A percentile compares a stretch with the other conserved stretches of the same genome.
These are phyloP conservation scores for Rhodotorula taiwanensis DNA, from an alignment of 768 basidiomycete genomes.

Conservation along the genomic window DNA sequence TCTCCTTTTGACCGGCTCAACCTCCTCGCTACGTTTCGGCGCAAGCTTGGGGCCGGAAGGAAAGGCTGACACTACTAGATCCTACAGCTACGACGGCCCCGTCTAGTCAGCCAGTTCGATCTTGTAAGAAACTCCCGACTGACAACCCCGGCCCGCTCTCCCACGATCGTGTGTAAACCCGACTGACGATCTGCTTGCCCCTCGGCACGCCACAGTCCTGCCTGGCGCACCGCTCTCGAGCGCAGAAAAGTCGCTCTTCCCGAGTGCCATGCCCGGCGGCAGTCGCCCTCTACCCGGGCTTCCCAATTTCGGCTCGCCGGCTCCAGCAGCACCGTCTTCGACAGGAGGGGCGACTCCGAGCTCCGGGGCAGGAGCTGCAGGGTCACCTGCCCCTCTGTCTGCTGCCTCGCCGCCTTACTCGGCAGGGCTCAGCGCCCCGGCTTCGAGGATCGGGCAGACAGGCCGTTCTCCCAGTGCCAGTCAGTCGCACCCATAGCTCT, in stretches of 20 bases:
- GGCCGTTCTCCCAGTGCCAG: no score
- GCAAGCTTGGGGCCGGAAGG: no score
- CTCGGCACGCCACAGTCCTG: not conserved
- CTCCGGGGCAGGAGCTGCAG: no score
- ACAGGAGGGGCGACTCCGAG: no score
- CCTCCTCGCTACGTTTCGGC: no score
- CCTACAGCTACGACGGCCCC: no score
- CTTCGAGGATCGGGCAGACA: not conserved
- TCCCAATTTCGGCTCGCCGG: slow-evolving; percentile 18
- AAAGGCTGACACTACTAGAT: no score
- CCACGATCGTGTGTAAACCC: no score
- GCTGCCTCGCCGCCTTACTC: not conserved
- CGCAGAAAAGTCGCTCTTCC: slow-evolving; percentile 21
- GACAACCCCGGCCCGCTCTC: not conserved
- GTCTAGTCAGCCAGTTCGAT: no score
- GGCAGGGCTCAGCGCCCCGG: not conserved
- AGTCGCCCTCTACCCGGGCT: slow-evolving; percentile 23
- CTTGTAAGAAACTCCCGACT: no score
- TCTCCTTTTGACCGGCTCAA: no score
- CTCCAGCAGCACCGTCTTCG: not conserved
- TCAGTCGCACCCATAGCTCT: not conserved
- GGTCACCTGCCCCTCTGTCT: not conserved
- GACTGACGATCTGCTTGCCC: not conserved
- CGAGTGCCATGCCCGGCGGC: slow-evolving; percentile 17
- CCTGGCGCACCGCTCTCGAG: not conserved